A percentile compares a stretch with the other conserved stretches of the same genome.
These are phyloP conservation scores for Hemisphaericaspora xylofermentans DNA, from an alignment of 1,139 yeast species.

Conservation along the genomic window DNA sequence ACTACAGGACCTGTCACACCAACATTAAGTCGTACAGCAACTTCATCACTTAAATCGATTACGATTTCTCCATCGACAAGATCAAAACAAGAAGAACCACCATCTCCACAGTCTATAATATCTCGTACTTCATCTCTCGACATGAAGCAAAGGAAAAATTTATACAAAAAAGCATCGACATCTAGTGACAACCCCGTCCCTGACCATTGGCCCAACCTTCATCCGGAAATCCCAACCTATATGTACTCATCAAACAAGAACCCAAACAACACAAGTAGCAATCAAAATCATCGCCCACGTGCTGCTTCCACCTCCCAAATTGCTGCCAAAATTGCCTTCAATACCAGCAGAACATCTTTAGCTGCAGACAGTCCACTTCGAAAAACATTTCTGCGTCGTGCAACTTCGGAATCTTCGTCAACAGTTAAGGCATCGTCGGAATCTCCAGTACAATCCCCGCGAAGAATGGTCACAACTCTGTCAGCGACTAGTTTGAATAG, in stretches of 20 bases:
- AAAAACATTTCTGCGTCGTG: conserved; percentile 2
- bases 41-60: conserved; percentile 37
- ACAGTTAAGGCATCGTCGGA: not conserved
- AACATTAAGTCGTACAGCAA: conserved; percentile 14
- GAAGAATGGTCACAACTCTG: no score
- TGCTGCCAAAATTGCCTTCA: conserved; percentile 33
- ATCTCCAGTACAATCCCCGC: no score
- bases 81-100: conserved; percentile 11
- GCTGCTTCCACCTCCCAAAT: conserved; percentile 28
- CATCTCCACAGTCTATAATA: conserved; percentile 21
- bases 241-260: not conserved
- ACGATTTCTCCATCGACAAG: conserved; percentile 41
- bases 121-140: conserved; percentile 15
- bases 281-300: not conserved
- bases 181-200: conserved; percentile 7
- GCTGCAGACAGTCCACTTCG: conserved; percentile 6
- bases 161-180: conserved; percentile 2
- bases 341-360: conserved; percentile 20
- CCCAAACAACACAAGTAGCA: not conserved
- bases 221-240: not conserved
- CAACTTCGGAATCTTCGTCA: not conserved
- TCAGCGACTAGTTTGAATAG: no score
- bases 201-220: conserved; percentile 13
- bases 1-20: conserved; percentile 2
- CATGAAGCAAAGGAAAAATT: conserved; percentile 6